These are phyloP conservation scores for Mimosa bimucronata DNA, from an alignment of 306 rosid genomes.

Conservation along the genomic window DNA sequence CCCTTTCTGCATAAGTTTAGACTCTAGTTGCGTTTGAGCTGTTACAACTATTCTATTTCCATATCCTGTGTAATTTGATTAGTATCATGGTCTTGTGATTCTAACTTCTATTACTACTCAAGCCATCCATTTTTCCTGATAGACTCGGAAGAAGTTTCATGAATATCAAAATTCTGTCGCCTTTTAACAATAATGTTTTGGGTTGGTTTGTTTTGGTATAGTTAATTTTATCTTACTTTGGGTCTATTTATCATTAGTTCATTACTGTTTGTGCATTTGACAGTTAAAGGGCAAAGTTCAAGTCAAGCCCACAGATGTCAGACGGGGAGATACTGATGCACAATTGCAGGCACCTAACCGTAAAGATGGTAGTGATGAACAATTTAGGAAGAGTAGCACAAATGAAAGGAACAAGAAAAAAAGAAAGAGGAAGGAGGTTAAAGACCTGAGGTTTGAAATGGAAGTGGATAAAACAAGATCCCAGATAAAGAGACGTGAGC, in stretches of 20 bases:
- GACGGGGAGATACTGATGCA: conserved; percentile 37
- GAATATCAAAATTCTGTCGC: neutral
- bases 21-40: conserved; percentile 4
- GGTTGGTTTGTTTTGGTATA: conserved; percentile 18
- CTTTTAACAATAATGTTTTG: conserved; percentile 12
- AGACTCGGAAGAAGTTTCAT: neutral
- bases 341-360: conserved; percentile 39
- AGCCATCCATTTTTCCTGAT: neutral
- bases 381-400: conserved; percentile 20
- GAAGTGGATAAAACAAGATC: conserved; percentile 47
- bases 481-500: conserved; percentile 61
- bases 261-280: conserved; percentile 38
- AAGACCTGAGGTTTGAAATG: conserved; percentile 76
- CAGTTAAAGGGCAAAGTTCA: conserved; percentile 38
- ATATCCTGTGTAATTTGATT: neutral
- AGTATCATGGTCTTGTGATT: neutral
- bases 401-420: conserved; percentile 74
- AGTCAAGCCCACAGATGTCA: conserved; percentile 34
- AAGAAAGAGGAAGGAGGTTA: conserved; percentile 73
- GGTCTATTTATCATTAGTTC: conserved; percentile 18
- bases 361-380: conserved; percentile 36
- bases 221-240: neutral
- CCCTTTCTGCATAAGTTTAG: neutral
- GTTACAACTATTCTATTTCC: conserved; percentile 3
- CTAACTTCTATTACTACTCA: conserved; percentile 7